These are phyloP conservation scores for Diaporthe sp. DNA, from an alignment of 2,329 filamentous ascomycete genomes.

Conservation along the genomic window DNA sequence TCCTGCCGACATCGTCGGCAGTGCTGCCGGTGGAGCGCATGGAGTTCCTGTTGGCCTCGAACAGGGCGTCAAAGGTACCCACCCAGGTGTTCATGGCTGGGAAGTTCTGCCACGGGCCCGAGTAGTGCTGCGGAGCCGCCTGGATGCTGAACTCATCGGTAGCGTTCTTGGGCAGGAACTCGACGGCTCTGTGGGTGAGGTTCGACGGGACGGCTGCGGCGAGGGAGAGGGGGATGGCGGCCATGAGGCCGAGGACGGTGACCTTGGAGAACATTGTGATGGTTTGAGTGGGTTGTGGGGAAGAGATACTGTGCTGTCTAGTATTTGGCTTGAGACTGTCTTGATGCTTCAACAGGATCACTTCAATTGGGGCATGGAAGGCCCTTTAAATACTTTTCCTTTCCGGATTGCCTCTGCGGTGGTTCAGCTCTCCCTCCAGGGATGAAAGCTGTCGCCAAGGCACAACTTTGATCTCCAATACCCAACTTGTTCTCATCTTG, in stretches of 20 bases:
- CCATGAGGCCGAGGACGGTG: slow-evolving; percentile 2
- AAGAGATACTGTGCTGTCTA: neutral
- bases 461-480: neutral
- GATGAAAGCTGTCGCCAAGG: neutral
- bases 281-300: neutral
- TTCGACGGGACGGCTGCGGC: neutral
- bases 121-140: slow-evolving; percentile 1
- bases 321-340: neutral
- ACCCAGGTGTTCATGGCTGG: slow-evolving; percentile 46
- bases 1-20: slow-evolving; percentile 45
- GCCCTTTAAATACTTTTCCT: neutral
- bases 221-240: slow-evolving; percentile 1
- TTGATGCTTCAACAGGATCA: neutral
- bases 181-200: neutral
- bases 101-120: slow-evolving; percentile 40
- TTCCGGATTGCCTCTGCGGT: neutral
- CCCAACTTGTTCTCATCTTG: neutral
- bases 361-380: neutral
- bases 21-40: slow-evolving; percentile 47
- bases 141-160: neutral
- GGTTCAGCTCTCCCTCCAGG: neutral
- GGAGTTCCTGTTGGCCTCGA: slow-evolving; percentile 47
- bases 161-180: slow-evolving; percentile 1
- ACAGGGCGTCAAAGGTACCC: slow-evolving; percentile 38
- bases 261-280: slow-evolving; percentile 11